Base-by-base conservation (phyloP, 805 yeast genomes). In the Zygoascus bituminiphila region DNA sequence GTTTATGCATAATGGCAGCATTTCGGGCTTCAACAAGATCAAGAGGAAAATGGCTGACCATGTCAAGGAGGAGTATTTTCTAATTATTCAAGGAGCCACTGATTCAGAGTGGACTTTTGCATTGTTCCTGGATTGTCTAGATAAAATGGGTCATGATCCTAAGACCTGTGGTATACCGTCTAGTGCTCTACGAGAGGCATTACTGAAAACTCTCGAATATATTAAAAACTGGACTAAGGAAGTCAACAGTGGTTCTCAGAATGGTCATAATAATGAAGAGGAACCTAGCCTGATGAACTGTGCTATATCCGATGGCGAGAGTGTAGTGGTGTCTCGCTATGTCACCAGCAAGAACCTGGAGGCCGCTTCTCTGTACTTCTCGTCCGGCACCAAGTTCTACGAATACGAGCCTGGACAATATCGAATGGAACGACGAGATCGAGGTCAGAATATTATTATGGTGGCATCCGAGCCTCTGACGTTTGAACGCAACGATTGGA, bases 401-500 rank as follows among this genome's bases (percentile, higher is more conserved):
- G 98, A 93, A 66, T 82, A 83, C 60, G 84, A 80, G 53, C 96
- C 95, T 1, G 95, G 96, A 19, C 84, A 88, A 60, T 93, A 87
- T 69, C 77, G 85, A 59, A 88, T 93, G 96, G 97, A 93, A 65
- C 75, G 98, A 47, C 71, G 86, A 51, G 95, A 89, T 65, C 75
- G 97, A 47, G 84, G 93, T 8, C 97, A 91, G 65, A 91, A 88
- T 64, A 91, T 93, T 15, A 83, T 91, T n/a, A 84, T 93, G 82
- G 93, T 93, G 44, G 96, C 98, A 1, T 84, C 95, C 15, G 98
- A 93, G 62, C 98, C 98, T 0, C 72, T 93, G 49, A 93, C 98
- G 0, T 93, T 93, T 64, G 98, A 93, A 68, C 71, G 98, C 48
- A 91, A 89, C 36, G 98, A 93, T 66, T 93, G 98, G 98, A 85